Evolutionary conservation across 139 green algal species (phyloP), one percentile per base, ranked within the genome.

Genomic region (Asterochloris erici): DNA sequence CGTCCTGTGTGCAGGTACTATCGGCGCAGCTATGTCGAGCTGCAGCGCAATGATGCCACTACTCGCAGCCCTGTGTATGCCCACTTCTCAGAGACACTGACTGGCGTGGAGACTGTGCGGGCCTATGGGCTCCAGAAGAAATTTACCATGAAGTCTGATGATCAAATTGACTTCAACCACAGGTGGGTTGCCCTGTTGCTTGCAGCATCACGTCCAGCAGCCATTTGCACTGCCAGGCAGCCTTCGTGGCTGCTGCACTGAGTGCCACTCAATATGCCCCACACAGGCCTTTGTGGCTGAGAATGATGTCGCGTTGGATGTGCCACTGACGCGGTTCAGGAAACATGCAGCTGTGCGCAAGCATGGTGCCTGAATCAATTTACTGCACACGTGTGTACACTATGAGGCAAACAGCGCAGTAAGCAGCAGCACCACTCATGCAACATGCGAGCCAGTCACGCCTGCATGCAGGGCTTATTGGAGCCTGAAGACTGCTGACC

Each of bases 41-140:
- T 98, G 82, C 96, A 98, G 89, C 92, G 95, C 61, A 91, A 97
- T 76, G 95, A 98, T 81, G 92, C 92, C 14, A 86, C 97, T 21
- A 93, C 85, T 0, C 92, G 95, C 82, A 94, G 86, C 21, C 96
- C 96, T 79, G 96, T 97, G 83, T 97, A 95, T 80, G 88, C 87
- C 73, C 90, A 92, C 79, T 97, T 97, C 69, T 88, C 85, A 23
- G 93, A 93, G 83, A 85, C 62, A 17, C 73, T 93, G 47, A 75
- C 78, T 13, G 90, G 90, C 23, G 87, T 95, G 19, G 83, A 93
- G 76, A 97, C 92, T 78, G 94, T 97, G 78, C 89, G 94, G 14
- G 93, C 94, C 0, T 96, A 93, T 88, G 82, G 89, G 62, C 79
- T 89, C 69, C 85, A 89, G 63, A 78, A 84, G 17, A 82, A 91